Evolutionary conservation across 805 yeast genomes (phyloP).

Genomic region (Barnettozyma sucrosica): DNA sequence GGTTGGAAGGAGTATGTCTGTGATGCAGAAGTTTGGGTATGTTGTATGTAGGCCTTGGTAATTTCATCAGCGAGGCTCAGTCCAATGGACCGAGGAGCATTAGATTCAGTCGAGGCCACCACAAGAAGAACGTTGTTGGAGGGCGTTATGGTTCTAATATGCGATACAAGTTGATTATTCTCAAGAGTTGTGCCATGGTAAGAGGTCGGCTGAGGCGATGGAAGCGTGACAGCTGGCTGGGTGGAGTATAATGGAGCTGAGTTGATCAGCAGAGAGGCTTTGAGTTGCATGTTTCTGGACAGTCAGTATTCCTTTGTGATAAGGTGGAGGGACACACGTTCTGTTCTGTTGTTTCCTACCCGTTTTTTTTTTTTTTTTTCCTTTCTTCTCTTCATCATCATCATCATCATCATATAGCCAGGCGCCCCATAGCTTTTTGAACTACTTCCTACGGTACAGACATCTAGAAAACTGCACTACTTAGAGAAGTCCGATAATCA

Average conservation of each 20-base stretch:
- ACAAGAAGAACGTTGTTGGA: background rate
- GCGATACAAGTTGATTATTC: background rate
- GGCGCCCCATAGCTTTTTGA: too few species aligned
- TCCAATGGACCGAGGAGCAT: background rate
- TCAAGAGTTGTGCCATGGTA: background rate
- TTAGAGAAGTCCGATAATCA: background rate
- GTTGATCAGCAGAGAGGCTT: background rate
- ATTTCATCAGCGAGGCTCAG: background rate
- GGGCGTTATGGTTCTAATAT: background rate
- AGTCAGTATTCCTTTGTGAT: background rate
- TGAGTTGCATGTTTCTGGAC: background rate
- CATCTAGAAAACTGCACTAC: too few species aligned
- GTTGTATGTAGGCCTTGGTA: background rate
- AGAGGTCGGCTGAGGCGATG: background rate
- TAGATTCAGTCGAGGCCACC: background rate
- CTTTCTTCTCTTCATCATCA: too few species aligned
- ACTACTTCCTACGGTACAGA: too few species aligned
- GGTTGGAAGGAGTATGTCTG: background rate
- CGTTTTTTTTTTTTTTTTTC: too few species aligned
- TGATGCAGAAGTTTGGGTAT: background rate
- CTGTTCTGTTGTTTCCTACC: too few species aligned
- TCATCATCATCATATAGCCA: too few species aligned
- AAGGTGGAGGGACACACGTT: too few species aligned
- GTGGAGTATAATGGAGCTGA: background rate
- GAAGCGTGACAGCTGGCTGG: background rate